These are phyloP conservation scores for Cairneyella variabilis DNA, from an alignment of 495 filamentous ascomycete genomes.

Conservation along the genomic window DNA sequence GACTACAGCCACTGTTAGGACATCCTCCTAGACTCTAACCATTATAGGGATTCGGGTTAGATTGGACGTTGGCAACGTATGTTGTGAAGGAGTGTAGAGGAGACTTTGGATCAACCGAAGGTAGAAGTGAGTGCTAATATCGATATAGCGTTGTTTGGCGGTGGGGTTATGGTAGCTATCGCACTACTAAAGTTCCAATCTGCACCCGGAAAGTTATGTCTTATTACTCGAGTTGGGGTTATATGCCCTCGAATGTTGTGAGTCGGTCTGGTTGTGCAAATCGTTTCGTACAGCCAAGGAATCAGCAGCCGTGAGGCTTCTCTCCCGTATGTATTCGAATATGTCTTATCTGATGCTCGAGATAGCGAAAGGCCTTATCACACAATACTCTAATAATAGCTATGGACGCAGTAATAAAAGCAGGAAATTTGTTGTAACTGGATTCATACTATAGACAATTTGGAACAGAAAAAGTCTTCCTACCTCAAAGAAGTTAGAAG, in stretches of 20 bases:
- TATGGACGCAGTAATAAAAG: background rate
- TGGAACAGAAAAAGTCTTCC: background rate
- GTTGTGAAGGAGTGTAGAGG: conserved; percentile 82
- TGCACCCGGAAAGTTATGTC: conserved; percentile 31
- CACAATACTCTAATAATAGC: conserved; percentile 48
- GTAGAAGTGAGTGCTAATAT: conserved; percentile 88
- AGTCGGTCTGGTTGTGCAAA: conserved; percentile 97
- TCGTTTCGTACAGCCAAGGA: conserved; percentile 92
- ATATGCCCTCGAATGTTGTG: conserved; percentile 96
- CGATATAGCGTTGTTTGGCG: conserved; percentile 70
- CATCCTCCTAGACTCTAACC: too few relatives aligned
- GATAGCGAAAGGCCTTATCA: conserved; percentile 97
- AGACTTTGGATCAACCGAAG: conserved; percentile 89
- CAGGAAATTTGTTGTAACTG: too few relatives aligned
- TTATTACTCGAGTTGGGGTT: conserved; percentile 97
- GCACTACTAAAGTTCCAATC: conserved; percentile 44
- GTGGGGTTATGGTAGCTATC: conserved; percentile 69
- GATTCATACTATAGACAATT: too few relatives aligned
- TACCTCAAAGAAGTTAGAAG: conserved; percentile 8
- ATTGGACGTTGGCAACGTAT: conserved; percentile 63
- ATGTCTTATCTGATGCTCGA: conserved; percentile 97
- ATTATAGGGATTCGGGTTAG: too few relatives aligned
- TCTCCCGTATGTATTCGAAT: conserved; percentile 97
- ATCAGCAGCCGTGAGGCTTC: conserved; percentile 94
- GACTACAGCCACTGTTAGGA: too few relatives aligned